phyloP scores from a whole-genome alignment of 2,329 filamentous ascomycete species.

The Penicillium nordicum region DNA sequence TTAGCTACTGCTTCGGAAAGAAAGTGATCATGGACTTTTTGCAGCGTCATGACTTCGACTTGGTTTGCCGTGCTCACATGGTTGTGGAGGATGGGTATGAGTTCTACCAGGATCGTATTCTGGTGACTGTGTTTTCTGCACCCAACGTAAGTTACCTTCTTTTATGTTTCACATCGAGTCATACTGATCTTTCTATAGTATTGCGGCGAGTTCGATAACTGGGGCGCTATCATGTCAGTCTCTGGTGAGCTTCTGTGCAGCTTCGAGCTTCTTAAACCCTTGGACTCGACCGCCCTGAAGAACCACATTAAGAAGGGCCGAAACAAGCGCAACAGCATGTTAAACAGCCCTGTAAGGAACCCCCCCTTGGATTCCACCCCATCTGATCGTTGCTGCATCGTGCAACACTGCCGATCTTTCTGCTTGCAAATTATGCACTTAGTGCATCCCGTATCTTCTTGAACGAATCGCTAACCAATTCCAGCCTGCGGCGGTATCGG shows the following conservation, averaged over 20 bases:
- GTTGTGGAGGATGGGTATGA: conserved; percentile 99
- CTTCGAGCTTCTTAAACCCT: conserved; percentile 92
- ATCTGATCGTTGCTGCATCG: conserved; percentile 19
- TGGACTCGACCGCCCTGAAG: conserved; percentile 94
- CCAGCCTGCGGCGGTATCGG: conserved; percentile 45
- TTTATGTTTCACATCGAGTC: conserved; percentile 12
- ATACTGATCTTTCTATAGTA: conserved; percentile 58
- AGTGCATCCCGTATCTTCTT: background rate
- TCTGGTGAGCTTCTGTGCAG: conserved; percentile 90
- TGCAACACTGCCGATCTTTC: conserved; percentile 23
- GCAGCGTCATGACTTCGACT: conserved; percentile 89
- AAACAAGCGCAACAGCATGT: conserved; percentile 89
- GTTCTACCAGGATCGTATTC: conserved; percentile 91
- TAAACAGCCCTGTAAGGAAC: conserved; percentile 86
- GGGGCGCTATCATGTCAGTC: conserved; percentile 98
- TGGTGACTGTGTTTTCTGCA: conserved; percentile 96
- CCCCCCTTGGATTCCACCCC: conserved; percentile 18
- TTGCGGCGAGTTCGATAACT: conserved; percentile 98
- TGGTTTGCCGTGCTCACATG: conserved; percentile 97
- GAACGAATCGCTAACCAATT: conserved; percentile 16
- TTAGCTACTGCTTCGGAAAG: conserved; percentile 98
- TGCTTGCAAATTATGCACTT: background rate
- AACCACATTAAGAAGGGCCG: conserved; percentile 98
- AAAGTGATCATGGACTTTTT: conserved; percentile 97
- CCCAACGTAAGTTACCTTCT: conserved; percentile 71